A percentile compares a stretch with the other conserved stretches of the same genome.
Evolutionary conservation across 1,284 basidiomycete genomes (phyloP).

Genomic region (Rhodotorula sp.): DNA sequence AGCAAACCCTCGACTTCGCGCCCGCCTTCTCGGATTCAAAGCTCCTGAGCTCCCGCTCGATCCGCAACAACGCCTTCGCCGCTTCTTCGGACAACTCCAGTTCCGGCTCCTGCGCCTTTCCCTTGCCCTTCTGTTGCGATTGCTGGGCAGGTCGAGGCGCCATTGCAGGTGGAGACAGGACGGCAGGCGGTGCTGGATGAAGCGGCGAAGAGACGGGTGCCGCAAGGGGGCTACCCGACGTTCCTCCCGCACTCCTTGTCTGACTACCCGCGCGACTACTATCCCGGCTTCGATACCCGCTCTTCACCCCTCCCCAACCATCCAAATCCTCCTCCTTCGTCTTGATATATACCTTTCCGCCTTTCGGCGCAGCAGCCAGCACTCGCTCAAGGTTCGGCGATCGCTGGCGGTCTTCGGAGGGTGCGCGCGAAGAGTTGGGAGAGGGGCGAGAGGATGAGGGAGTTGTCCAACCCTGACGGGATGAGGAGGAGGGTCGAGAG

Average conservation of each 20-base stretch:
- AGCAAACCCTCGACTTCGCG: slow-evolving; percentile 44
- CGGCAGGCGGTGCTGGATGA: not conserved
- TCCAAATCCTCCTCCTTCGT: not conserved
- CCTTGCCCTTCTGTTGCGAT: slow-evolving; percentile 21
- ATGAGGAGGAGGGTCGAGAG: not conserved
- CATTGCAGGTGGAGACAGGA: not conserved
- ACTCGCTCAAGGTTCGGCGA: slow-evolving; percentile 1
- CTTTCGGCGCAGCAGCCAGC: not conserved
- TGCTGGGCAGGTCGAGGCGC: not conserved
- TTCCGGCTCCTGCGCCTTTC: slow-evolving; percentile 29
- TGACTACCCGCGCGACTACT: not conserved
- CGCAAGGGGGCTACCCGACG: not conserved
- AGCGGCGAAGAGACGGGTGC: not conserved
- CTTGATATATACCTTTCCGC: slow-evolving; percentile 15
- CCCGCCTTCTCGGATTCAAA: slow-evolving; percentile 3
- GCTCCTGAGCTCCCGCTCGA: slow-evolving; percentile 16
- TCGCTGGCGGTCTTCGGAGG: not conserved
- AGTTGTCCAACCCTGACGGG: slow-evolving; percentile 1
- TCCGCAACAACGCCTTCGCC: slow-evolving; percentile 28
- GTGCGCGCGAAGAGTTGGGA: not conserved
- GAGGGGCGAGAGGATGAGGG: not conserved
- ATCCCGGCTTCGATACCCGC: not conserved
- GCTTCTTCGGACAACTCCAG: slow-evolving; percentile 48
- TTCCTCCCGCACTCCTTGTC: slow-evolving; percentile 1
- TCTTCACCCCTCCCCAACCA: not conserved